Percentiles rank a stretch among this genome's conserved stretches.
phyloP scores from a whole-genome alignment of 441 rosid genomes.

The Populus trichocarpa region DNA sequence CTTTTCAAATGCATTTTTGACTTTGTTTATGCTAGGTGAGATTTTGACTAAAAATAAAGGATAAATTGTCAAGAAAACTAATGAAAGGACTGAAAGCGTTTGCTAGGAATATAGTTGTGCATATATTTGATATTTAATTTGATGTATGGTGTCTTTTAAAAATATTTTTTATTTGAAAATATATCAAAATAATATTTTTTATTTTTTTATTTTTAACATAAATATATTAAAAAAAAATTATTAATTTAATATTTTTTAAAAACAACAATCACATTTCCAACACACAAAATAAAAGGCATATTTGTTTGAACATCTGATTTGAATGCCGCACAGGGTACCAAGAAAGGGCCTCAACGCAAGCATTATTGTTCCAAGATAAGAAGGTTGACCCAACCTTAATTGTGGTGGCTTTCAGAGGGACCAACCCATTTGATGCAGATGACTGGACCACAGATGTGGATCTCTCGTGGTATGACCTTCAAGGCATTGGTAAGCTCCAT shows the following conservation, averaged over 20 bases:
- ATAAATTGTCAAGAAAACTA: too few relatives aligned
- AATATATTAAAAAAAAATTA: too few relatives aligned
- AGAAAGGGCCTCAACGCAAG: conserved; percentile 45
- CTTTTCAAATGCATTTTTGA: too few relatives aligned
- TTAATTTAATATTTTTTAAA: too few relatives aligned
- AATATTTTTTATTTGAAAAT: too few relatives aligned
- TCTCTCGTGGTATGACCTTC: conserved; percentile 62
- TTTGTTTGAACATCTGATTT: neutral
- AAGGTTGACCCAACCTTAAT: conserved; percentile 41
- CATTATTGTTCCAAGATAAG: conserved; percentile 48
- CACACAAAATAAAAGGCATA: neutral
- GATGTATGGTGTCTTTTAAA: neutral
- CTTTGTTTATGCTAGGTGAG: too few relatives aligned
- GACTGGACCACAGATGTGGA: conserved; percentile 61
- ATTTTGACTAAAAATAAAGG: too few relatives aligned
- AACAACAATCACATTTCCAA: too few relatives aligned
- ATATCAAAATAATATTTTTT: too few relatives aligned
- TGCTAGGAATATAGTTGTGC: too few relatives aligned
- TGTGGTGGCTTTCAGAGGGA: conserved; percentile 72
- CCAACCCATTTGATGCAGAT: conserved; percentile 57
- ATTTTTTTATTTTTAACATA: too few relatives aligned
- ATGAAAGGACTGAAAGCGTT: too few relatives aligned
- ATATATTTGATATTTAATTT: neutral
- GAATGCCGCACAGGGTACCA: conserved; percentile 33
- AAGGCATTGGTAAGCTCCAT: conserved; percentile 50